A percentile compares a stretch with the other conserved stretches of the same genome.
phyloP scores from a whole-genome alignment of 208 protist species.

The Acanthamoeba triangularis region DNA sequence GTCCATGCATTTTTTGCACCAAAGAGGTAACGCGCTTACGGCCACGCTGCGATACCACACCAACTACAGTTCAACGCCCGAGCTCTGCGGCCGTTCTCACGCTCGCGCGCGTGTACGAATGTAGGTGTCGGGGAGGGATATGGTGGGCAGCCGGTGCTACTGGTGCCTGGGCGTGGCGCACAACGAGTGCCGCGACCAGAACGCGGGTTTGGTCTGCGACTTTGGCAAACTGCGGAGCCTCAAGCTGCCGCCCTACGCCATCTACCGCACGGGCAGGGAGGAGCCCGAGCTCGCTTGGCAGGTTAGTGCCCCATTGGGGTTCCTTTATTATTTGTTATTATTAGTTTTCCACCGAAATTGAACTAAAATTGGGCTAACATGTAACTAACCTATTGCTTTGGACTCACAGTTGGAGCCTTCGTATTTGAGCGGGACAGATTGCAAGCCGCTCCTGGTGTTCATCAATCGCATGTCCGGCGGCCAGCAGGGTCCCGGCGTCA shows the following conservation, averaged over 20 bases:
- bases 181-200: constrained; percentile 58
- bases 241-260: constrained; percentile 68
- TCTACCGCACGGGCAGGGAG: constrained; percentile 3
- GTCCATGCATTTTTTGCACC: neutral
- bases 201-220: neutral
- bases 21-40: neutral
- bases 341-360: neutral
- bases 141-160: constrained; percentile 71
- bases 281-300: constrained; percentile 24
- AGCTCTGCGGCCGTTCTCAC: neutral
- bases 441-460: constrained; percentile 53
- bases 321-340: neutral
- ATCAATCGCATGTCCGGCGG: constrained; percentile 57
- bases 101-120: too few species aligned
- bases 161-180: constrained; percentile 62
- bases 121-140: neutral
- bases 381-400: neutral
- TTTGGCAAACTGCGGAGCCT: constrained; percentile 50
- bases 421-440: neutral
- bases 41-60: too few species aligned
- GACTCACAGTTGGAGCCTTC: neutral
- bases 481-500: constrained; percentile 39
- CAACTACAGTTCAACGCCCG: too few species aligned
- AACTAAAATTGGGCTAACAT: neutral
- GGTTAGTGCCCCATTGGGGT: neutral